Percentiles rank a stretch among this genome's conserved stretches.
Evolutionary conservation across 148 eudicot genomes (phyloP).

Genomic region (Hydrangea macrophylla): DNA sequence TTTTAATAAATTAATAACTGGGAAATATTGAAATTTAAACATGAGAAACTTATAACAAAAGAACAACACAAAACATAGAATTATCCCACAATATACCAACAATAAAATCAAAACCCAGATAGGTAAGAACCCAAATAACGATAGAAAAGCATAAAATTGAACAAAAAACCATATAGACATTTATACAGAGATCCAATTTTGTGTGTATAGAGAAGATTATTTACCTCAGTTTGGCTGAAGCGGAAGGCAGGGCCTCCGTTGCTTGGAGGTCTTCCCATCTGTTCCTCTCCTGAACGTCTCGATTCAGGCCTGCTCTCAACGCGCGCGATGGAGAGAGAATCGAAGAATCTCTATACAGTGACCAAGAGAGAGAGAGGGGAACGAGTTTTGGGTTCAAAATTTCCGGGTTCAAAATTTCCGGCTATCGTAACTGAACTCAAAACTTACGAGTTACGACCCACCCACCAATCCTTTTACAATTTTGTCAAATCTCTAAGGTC

Average conservation of each 20-base stretch:
- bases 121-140: neutral
- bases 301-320: neutral
- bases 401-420: too few relatives aligned
- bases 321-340: neutral
- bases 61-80: neutral
- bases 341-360: neutral
- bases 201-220: neutral
- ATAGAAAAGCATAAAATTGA: neutral
- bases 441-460: too few relatives aligned
- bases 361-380: too few relatives aligned
- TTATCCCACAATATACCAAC: neutral
- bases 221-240: slow-evolving; percentile 60
- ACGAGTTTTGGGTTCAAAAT: too few relatives aligned
- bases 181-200: neutral
- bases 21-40: neutral
- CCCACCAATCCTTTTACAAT: too few relatives aligned
- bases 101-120: neutral
- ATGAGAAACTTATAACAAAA: neutral
- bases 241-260: slow-evolving; percentile 86
- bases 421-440: too few relatives aligned
- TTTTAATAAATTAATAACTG: too few relatives aligned
- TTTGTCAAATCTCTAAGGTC: too few relatives aligned
- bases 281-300: neutral
- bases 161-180: neutral
- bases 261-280: slow-evolving; percentile 83